Conservation (phyloP, 2,329 filamentous ascomycete species). For the Erysiphe pulchra region DNA sequence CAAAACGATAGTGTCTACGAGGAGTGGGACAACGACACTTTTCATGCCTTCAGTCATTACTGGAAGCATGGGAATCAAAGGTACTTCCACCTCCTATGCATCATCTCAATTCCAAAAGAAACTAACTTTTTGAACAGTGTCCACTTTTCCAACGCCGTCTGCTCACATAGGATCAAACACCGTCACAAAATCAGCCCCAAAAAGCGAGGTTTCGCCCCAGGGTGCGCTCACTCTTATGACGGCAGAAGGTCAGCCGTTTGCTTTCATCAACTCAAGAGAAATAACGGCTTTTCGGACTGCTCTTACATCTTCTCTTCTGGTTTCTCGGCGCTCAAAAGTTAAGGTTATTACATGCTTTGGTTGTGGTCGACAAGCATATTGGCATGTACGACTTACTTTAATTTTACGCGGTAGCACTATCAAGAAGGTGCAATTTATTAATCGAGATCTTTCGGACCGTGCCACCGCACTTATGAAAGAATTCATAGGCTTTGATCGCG, state of each 20-base stretch:
- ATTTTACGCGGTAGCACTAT: conserved; percentile 46
- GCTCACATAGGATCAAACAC: conserved; percentile 8
- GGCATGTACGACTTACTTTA: conserved; percentile 71
- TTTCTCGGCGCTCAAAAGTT: conserved; percentile 39
- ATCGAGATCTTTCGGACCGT: conserved; percentile 38
- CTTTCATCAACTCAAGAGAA: conserved; percentile 46
- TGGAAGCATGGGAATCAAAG: conserved; percentile 41
- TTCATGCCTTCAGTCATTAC: conserved; percentile 51
- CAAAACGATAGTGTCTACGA: conserved; percentile 22
- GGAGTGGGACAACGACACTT: conserved; percentile 31
- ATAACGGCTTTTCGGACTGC: conserved; percentile 64
- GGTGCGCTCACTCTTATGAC: conserved; percentile 46
- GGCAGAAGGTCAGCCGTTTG: conserved; percentile 32
- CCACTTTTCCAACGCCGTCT: conserved; percentile 23
- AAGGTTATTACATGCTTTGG: conserved; percentile 67
- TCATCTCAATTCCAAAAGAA: background rate
- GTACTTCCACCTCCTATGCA: conserved; percentile 12
- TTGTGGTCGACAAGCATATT: conserved; percentile 73
- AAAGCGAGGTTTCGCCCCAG: conserved; percentile 19
- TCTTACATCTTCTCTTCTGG: conserved; percentile 39
- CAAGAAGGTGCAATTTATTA: conserved; percentile 60
- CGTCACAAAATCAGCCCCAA: background rate
- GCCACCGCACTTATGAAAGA: conserved; percentile 24
- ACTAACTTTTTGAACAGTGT: conserved; percentile 20
- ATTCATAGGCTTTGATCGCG: conserved; percentile 19